Conservation (phyloP, 805 yeast species). For the Barnettozyma botsteinii region DNA sequence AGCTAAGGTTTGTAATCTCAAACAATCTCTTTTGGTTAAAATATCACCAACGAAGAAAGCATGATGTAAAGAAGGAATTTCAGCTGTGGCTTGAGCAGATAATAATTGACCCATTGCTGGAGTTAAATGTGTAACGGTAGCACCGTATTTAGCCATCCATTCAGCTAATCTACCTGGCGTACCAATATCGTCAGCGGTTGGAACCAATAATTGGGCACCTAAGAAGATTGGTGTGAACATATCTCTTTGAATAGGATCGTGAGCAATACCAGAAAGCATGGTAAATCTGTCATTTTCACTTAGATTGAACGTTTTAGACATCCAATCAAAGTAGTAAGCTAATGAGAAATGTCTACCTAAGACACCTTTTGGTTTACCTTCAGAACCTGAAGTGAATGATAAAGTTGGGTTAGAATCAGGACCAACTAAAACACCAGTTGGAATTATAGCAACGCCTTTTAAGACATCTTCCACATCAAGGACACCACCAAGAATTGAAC, state of each 20-base stretch:
- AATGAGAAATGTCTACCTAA: slow-evolving; percentile 95
- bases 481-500: slow-evolving; percentile 58
- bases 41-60: slow-evolving; percentile 99
- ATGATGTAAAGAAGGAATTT: slow-evolving; percentile 81
- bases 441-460: slow-evolving; percentile 39
- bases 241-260: slow-evolving; percentile 98
- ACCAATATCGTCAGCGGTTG: slow-evolving; percentile 96
- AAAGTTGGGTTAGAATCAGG: slow-evolving; percentile 97
- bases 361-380: slow-evolving; percentile 98
- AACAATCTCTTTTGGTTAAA: slow-evolving; percentile 93
- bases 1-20: slow-evolving; percentile 87
- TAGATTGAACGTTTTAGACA: slow-evolving; percentile 80
- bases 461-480: slow-evolving; percentile 35
- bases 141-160: slow-evolving; percentile 90
- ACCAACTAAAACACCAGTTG: slow-evolving; percentile 89
- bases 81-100: slow-evolving; percentile 90
- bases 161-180: slow-evolving; percentile 97
- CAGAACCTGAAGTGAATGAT: slow-evolving; percentile 95
- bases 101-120: slow-evolving; percentile 99
- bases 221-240: slow-evolving; percentile 96
- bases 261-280: slow-evolving; percentile 98
- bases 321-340: slow-evolving; percentile 98
- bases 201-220: slow-evolving; percentile 90
- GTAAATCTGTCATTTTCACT: slow-evolving; percentile 83
- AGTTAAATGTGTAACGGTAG: slow-evolving; percentile 94